Base-by-base conservation (phyloP, 352 stramenopile species). In the Halophytophthora batemanensis region DNA sequence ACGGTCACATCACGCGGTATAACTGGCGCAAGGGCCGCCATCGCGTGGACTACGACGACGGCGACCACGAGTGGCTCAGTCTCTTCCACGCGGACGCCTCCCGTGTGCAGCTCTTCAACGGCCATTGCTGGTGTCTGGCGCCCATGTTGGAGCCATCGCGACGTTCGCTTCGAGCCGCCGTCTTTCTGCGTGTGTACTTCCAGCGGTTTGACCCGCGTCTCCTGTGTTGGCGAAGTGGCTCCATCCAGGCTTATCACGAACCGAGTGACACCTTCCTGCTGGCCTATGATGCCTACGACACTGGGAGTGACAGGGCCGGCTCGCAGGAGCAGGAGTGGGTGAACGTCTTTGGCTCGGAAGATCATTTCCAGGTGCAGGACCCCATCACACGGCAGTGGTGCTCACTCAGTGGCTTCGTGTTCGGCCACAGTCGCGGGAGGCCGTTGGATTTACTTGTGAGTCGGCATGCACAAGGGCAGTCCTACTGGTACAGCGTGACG, bases 21-120 rank as follows among this genome's bases (percentile, higher is more conserved):
- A 82, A 89, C 47, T 64, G 63, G 22, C 69, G 40, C 49, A 87
- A 87, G 48, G 60, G 69, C 54, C 87, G 87, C 37, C 76, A 93
- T 47, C 70, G 75, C 4, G 53, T 93, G 19, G 66, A 81, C 41
- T 93, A 93, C 51, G 69, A 86, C 19, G 82, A 93, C 45, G 79
- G 79, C 11, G 79, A 90, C 40, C 77, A 90, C 45, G 82, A 92
- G 50, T 92, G 82, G 82, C 37, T 88, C 5, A 64, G 64, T 52
- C 41, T 90, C 7, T 59, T 61, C 1, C 37, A 33, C 2, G 60
- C 77, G 23, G 61, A 79, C n/a, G 46, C 59, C 10, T 59, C 62
- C 11, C 78, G 76, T 0, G 50, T 90, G 7, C 77, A 90, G 61
- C 52, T 90, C 7, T 87, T 73, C 44, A 89, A 86, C 25, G 74